These are phyloP conservation scores for Postia placenta DNA, from an alignment of 768 basidiomycete genomes.

Conservation along the genomic window DNA sequence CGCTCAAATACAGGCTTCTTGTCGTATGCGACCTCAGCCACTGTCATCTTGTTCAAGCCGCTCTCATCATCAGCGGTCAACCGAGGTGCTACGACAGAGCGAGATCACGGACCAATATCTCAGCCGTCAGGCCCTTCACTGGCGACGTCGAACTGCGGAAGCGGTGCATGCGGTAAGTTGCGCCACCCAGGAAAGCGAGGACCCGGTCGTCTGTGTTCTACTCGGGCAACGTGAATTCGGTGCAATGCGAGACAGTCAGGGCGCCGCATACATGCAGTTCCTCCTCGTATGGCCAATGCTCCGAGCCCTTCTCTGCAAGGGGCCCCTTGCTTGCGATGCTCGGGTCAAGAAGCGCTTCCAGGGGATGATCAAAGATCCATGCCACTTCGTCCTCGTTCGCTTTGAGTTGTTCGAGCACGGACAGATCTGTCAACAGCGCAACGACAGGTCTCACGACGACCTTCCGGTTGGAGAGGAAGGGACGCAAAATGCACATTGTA, in stretches of 20 bases:
- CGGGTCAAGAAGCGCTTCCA: constrained; percentile 69
- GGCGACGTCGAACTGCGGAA: constrained; percentile 75
- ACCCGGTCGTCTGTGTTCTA: constrained; percentile 54
- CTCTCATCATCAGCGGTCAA: constrained; percentile 1
- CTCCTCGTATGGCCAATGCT: constrained; percentile 77
- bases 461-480: constrained; percentile 60
- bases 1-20: constrained; percentile 44
- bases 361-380: constrained; percentile 72
- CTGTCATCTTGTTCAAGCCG: constrained; percentile 43
- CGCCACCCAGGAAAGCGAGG: constrained; percentile 41
- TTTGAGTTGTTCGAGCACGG: constrained; percentile 44
- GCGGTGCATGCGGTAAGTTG: constrained; percentile 75
- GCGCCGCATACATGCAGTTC: constrained; percentile 57
- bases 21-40: constrained; percentile 62
- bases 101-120: constrained; percentile 76
- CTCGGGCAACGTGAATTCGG: no score
- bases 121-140: constrained; percentile 78
- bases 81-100: constrained; percentile 33
- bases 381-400: constrained; percentile 69
- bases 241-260: neutral
- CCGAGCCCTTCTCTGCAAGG: constrained; percentile 52
- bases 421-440: constrained; percentile 52
- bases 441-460: constrained; percentile 78
- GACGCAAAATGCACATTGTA: constrained; percentile 54
- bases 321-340: constrained; percentile 35